A percentile compares a stretch with the other conserved stretches of the same genome.
These are phyloP conservation scores for Cadophora malorum DNA, from an alignment of 2,329 filamentous ascomycete species.

Conservation along the genomic window DNA sequence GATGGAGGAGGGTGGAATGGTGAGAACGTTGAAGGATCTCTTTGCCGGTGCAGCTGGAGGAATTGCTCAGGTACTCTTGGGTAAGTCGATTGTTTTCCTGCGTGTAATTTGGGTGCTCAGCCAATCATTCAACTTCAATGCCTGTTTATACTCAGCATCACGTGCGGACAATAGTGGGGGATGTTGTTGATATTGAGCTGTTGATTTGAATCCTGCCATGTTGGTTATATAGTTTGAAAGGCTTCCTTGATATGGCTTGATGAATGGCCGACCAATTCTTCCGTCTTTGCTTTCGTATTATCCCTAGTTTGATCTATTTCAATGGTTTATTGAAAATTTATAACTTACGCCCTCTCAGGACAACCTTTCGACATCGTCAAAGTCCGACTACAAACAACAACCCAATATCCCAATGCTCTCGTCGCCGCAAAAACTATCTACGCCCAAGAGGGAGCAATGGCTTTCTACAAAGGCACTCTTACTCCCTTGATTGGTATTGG, in stretches of 20 bases:
- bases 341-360: conserved; percentile 50
- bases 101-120: conserved; percentile 7
- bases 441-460: conserved; percentile 82
- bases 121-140: conserved; percentile 18
- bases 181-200: neutral
- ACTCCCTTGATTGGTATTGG: conserved; percentile 95
- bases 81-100: conserved; percentile 59
- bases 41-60: conserved; percentile 90
- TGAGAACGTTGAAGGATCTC: conserved; percentile 72
- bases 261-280: neutral
- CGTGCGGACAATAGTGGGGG: conserved; percentile 21
- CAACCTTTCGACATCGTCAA: conserved; percentile 92
- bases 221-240: too few species aligned
- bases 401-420: conserved; percentile 79
- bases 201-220: neutral
- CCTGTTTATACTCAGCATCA: conserved; percentile 27
- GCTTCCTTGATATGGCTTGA: too few species aligned
- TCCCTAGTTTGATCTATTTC: neutral
- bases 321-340: neutral
- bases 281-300: neutral
- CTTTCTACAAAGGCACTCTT: conserved; percentile 98
- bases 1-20: conserved; percentile 43
- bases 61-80: conserved; percentile 90
- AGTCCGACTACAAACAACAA: conserved; percentile 91
- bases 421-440: conserved; percentile 85